Evolutionary conservation across 768 basidiomycete species (phyloP), one percentile per base, ranked within the genome.

Genomic region (Rhizopogon vesiculosus): DNA sequence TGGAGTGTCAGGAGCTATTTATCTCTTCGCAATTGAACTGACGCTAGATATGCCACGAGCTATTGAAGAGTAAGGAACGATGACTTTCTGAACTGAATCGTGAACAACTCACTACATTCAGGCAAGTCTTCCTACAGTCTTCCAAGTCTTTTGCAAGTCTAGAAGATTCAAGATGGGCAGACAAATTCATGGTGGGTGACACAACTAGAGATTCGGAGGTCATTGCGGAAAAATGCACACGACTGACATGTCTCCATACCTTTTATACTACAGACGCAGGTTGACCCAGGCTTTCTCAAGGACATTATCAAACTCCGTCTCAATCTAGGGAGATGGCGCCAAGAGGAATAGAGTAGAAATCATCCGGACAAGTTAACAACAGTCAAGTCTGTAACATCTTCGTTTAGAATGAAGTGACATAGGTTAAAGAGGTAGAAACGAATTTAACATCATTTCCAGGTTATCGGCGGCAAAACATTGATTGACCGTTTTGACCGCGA

Each of bases 21-120:
- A 33, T 33, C 31, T 5, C 4, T 8, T 41, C 15, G 33, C n/a
- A 35, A 33, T 35, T 46, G 4, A 16, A 55, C 68, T 44, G 22
- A 69, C 68, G 61, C 52, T 29, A 69, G 60, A 56, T 67, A 66
- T n/a, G 61, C 56, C 53, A 61, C 51, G 42, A 69, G 65, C 69
- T 70, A 44, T 45, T 38, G 35, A 22, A 18, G 49, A 10, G 16
- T n/a, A 18, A 18, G 31, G 9, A 5, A 25, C 31, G 3, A 25
- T 12, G 18, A 7, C 3, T 52, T 15, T 28, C 18, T 28, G 22
- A 10, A 49, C 18, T 28, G 22, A 10, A 49, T n/a, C 8, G n/a
- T 19, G 44, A 33, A 39, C 19, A 7, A 45, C 45, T 44, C 49
- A 63, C 69, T 56, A 69, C n/a, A 49, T 52, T 64, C 5, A 69